A percentile compares a stretch with the other conserved stretches of the same genome.
These are phyloP conservation scores for Mortierella sp. DNA, from an alignment of 371 early-diverging fungal species.

Conservation along the genomic window DNA sequence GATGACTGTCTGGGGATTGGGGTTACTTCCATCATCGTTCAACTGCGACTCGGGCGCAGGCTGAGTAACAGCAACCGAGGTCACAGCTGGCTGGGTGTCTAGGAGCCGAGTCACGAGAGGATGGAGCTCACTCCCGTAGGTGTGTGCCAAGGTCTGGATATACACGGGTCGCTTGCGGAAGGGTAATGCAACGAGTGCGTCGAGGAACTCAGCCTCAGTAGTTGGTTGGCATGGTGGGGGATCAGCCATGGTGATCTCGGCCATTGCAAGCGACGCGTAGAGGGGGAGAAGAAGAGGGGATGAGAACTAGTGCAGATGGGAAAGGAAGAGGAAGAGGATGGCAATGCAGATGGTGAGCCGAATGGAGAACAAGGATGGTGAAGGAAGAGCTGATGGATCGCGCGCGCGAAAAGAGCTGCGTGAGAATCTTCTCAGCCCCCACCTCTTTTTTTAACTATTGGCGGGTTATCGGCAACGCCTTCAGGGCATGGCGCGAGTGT, in stretches of 20 bases:
- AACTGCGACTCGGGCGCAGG: slow-evolving; percentile 27
- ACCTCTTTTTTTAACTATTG: too few species aligned
- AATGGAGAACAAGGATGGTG: not conserved
- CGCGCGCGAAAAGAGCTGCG: not conserved
- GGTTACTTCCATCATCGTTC: slow-evolving; percentile 45
- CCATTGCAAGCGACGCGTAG: not conserved
- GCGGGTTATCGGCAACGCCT: too few species aligned
- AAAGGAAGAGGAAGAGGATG: not conserved
- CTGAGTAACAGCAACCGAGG: slow-evolving; percentile 17
- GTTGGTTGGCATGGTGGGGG: slow-evolving; percentile 11
- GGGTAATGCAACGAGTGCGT: slow-evolving; percentile 14
- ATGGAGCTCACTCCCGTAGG: slow-evolving; percentile 19
- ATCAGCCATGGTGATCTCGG: not conserved
- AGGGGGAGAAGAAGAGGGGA: too few species aligned
- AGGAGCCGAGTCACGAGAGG: slow-evolving; percentile 31
- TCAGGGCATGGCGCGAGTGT: not conserved
- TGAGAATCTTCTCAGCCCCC: too few species aligned
- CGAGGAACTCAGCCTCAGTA: slow-evolving; percentile 25
- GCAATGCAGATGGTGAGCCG: not conserved
- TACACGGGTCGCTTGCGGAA: slow-evolving; percentile 26
- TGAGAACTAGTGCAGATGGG: not conserved
- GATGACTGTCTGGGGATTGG: slow-evolving; percentile 27
- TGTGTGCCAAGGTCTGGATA: slow-evolving; percentile 11
- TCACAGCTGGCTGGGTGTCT: slow-evolving; percentile 25
- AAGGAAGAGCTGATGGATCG: too few species aligned